These are phyloP conservation scores for Chlorella sp. DNA, from an alignment of 139 green algal species.

Conservation along the genomic window DNA sequence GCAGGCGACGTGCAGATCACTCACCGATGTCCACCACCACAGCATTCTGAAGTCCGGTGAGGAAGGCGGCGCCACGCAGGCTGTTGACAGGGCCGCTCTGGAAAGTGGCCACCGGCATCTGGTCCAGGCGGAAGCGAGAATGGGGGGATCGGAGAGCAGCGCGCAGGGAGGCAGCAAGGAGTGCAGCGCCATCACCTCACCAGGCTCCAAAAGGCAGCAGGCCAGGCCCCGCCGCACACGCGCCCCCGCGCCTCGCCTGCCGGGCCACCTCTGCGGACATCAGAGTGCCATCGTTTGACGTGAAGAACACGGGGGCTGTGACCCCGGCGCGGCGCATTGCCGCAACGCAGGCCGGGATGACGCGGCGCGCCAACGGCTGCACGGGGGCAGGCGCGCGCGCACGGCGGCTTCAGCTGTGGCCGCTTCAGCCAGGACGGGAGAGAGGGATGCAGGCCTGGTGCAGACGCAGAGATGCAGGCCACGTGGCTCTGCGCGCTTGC, in stretches of 20 bases:
- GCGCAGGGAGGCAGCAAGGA: no score
- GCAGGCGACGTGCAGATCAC: no score
- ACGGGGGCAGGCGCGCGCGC: no score
- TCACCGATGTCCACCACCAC: slow-evolving; percentile 52
- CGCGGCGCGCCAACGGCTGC: slow-evolving; percentile 36
- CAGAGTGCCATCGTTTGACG: slow-evolving; percentile 42
- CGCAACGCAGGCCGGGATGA: slow-evolving; percentile 21
- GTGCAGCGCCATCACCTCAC: no score
- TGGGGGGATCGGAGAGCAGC: no score
- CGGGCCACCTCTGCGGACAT: slow-evolving; percentile 19
- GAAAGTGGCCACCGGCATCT: slow-evolving; percentile 44
- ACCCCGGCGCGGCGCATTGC: slow-evolving; percentile 32
- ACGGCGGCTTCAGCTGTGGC: no score
- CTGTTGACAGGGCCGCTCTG: slow-evolving; percentile 48
- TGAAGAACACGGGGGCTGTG: slow-evolving; percentile 26
- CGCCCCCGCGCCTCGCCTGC: not conserved
- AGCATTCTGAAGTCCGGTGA: slow-evolving; percentile 30
- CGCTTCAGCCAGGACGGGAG: no score
- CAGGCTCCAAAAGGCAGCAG: no score
- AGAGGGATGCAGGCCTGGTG: no score
- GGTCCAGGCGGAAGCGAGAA: not conserved
- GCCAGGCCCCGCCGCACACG: not conserved
- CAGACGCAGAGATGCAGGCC: no score
- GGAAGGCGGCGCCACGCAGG: slow-evolving; percentile 38
- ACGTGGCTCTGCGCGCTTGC: no score